These are phyloP conservation scores for Acanthamoeba culbertsoni DNA, from an alignment of 208 protist species.

Conservation along the genomic window DNA sequence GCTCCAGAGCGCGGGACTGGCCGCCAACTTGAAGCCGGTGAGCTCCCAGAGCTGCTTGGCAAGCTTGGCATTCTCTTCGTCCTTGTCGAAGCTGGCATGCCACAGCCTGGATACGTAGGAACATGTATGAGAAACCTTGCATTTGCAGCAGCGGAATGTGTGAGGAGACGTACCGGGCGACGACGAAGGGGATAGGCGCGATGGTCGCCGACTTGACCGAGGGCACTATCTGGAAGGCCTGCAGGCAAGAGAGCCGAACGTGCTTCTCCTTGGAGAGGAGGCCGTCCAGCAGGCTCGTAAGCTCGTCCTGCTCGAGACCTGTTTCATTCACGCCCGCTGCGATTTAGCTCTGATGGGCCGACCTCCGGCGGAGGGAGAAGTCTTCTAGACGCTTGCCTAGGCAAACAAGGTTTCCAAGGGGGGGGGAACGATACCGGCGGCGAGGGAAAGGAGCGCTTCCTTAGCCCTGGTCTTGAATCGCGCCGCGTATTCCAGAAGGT, in stretches of 20 bases:
- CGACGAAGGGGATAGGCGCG: background rate
- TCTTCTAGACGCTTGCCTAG: too few relatives aligned
- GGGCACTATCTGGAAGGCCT: conserved; percentile 28
- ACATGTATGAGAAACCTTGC: background rate
- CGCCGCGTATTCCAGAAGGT: conserved; percentile 24
- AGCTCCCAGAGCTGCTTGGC: background rate
- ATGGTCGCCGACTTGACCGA: background rate
- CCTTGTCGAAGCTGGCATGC: conserved; percentile 39
- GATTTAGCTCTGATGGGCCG: too few relatives aligned
- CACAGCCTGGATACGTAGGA: background rate
- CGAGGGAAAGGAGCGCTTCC: conserved; percentile 39
- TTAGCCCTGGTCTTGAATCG: conserved; percentile 45
- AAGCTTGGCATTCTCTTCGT: conserved; percentile 28
- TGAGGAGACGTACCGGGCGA: background rate
- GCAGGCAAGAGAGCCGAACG: conserved; percentile 14
- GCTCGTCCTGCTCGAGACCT: conserved; percentile 22
- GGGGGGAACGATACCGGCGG: background rate
- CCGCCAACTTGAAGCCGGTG: background rate
- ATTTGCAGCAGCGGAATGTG: background rate
- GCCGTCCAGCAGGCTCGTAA: background rate
- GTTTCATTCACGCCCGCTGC: background rate
- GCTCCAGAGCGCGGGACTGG: background rate
- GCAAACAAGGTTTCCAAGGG: background rate
- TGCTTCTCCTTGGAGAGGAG: conserved; percentile 43
- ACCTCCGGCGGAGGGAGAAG: too few relatives aligned